Base-by-base conservation (phyloP, 805 yeast species). In the Metschnikowia peoriensis region DNA sequence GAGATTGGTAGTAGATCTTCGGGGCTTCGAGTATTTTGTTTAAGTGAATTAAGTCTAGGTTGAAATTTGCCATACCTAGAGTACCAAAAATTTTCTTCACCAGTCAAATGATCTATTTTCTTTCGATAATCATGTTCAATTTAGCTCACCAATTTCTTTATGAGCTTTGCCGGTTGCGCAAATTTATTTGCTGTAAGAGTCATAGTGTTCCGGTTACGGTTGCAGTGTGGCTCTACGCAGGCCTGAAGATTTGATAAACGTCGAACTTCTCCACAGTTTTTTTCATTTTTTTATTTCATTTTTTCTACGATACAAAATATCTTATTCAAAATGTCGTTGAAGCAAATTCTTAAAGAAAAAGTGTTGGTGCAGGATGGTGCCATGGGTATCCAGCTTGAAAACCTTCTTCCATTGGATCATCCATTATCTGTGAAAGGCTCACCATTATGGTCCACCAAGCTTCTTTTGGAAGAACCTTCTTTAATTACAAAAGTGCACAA, bases 371-470 rank as follows among this genome's bases (percentile, higher is more conserved):
- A 53, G 32, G 63, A 60, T 44, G 63, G 63, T 10, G 55, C 61
- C 40, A 54, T 57, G 51, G 63, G 63, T 17, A 58, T 58, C 28
- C 52, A 59, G 44, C 57, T 60, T 32, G 63, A 60, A 38, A 47
- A 38, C 28, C 43, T 57, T 29, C 50, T 60, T 7, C 62, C 62
- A 6, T 46, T 29, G 37, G 61, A 52, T 43, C 53, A 52, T 32
- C 63, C 63, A 1, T 52, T 55, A 22, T 50, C 60, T 1, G 60
- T 58, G 14, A 58, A 58, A 29, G 62, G 61, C 14, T 50, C 50
- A 41, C 63, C 63, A 17, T 54, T 60, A 11, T 60, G 63, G 63
- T 58, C 62, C 35, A 56, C 62, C 38, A 57, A 57, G 47, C 50
- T 59, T 15, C 61, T 60, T 40, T 45, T 60, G 39, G 54, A 44